Evolutionary conservation across 1,139 yeast genomes (phyloP).

Genomic region (Taiozyma onychis): DNA sequence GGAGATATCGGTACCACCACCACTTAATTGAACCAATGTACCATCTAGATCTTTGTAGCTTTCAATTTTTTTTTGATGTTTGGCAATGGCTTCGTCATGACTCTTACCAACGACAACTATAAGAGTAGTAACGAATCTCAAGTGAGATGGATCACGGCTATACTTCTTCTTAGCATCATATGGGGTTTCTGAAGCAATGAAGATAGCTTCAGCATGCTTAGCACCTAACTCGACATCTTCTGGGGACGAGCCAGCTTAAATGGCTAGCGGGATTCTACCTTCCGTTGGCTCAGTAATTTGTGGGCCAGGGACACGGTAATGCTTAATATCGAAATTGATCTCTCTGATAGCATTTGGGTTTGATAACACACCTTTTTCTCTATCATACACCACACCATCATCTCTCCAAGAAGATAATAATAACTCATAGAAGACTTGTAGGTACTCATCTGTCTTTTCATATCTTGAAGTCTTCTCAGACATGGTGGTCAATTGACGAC

Average conservation of each 20-base stretch:
- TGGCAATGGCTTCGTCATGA: conserved; percentile 30
- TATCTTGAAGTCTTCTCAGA: conserved; percentile 37
- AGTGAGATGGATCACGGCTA: conserved; percentile 30
- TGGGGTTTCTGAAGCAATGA: conserved; percentile 18
- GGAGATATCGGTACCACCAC: conserved; percentile 30
- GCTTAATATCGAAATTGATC: conserved; percentile 34
- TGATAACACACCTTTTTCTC: conserved; percentile 30
- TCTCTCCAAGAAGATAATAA: conserved; percentile 39
- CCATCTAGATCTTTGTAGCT: conserved; percentile 35
- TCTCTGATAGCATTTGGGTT: conserved; percentile 35
- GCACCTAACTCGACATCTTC: conserved; percentile 41
- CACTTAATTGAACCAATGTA: conserved; percentile 34
- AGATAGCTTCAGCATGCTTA: conserved; percentile 38
- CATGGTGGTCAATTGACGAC: conserved; percentile 31
- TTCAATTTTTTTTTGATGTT: conserved; percentile 28
- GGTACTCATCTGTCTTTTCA: conserved; percentile 35
- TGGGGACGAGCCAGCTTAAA: conserved; percentile 44
- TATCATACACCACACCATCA: conserved; percentile 34
- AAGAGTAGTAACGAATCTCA: conserved; percentile 29
- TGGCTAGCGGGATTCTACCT: conserved; percentile 38
- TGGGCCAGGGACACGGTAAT: conserved; percentile 38
- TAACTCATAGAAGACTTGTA: conserved; percentile 34
- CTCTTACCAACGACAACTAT: conserved; percentile 33
- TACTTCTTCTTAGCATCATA: conserved; percentile 26
- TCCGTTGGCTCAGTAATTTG: conserved; percentile 37